Evolutionary conservation across 345 rosid genomes (phyloP).

Genomic region (Boechera divaricarpa): DNA sequence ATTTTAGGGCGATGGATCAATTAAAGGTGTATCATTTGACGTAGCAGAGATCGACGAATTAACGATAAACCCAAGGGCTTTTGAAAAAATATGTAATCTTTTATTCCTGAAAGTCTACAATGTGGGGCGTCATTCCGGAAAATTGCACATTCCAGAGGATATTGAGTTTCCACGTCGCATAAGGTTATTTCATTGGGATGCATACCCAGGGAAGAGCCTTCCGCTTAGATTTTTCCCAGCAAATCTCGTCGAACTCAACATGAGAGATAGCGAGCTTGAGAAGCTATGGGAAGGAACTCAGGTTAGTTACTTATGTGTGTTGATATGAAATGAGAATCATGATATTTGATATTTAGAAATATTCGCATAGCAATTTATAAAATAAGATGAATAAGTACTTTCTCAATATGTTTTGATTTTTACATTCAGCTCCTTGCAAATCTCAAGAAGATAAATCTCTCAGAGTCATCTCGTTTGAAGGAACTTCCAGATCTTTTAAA

Average conservation of each 20-base stretch:
- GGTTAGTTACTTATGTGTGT: too few species aligned
- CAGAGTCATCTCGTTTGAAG: background rate
- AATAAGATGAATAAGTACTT: too few species aligned
- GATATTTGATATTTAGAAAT: too few species aligned
- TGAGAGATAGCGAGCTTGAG: background rate
- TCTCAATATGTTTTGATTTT: too few species aligned
- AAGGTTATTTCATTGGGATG: slow-evolving; percentile 18
- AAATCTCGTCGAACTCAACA: too few species aligned
- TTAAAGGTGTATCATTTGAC: slow-evolving; percentile 24
- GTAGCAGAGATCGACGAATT: background rate
- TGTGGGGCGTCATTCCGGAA: fast-evolving
- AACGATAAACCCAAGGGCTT: background rate
- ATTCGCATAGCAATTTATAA: too few species aligned
- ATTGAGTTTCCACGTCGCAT: slow-evolving; percentile 10
- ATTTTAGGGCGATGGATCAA: slow-evolving; percentile 21
- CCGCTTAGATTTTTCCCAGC: slow-evolving; percentile 1
- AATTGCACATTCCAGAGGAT: background rate
- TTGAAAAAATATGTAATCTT: background rate
- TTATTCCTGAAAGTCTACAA: background rate
- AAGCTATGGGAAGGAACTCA: background rate
- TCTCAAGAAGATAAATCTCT: background rate
- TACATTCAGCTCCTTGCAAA: too few species aligned
- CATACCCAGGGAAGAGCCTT: background rate
- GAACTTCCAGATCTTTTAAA: background rate
- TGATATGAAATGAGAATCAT: too few species aligned